Evolutionary conservation across 2,329 filamentous ascomycete genomes (phyloP).

Genomic region (Diplodia sapinea): DNA sequence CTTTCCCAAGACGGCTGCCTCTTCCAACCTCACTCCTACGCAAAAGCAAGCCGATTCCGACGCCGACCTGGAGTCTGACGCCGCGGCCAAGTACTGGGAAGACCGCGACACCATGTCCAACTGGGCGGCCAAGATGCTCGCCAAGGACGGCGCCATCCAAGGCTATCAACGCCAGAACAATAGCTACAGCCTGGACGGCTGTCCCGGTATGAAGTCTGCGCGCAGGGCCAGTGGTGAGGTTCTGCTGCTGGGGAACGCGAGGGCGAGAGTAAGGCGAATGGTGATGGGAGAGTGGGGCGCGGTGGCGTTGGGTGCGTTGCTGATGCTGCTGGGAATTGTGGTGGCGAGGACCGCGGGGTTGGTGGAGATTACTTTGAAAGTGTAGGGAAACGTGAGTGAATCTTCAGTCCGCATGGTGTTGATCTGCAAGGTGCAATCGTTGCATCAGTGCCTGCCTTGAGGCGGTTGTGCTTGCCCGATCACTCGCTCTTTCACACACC

Average conservation of each 20-base stretch:
- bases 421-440: no score
- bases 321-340: slow-evolving; percentile 20
- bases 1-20: slow-evolving; percentile 39
- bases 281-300: slow-evolving; percentile 36
- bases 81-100: slow-evolving; percentile 38
- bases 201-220: slow-evolving; percentile 63
- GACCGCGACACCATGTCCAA: slow-evolving; percentile 63
- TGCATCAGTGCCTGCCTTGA: no score
- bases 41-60: background rate
- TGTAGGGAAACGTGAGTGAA: background rate
- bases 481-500: no score
- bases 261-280: slow-evolving; percentile 5
- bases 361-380: background rate
- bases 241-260: slow-evolving; percentile 52
- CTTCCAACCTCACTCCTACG: no score
- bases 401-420: no score
- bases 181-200: slow-evolving; percentile 61
- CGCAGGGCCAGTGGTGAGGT: slow-evolving; percentile 54
- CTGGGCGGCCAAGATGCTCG: slow-evolving; percentile 57
- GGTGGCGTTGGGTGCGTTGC: slow-evolving; percentile 35
- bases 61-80: slow-evolving; percentile 25
- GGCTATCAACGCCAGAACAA: slow-evolving; percentile 66
- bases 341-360: background rate
- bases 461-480: no score
- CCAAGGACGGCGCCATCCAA: slow-evolving; percentile 53